Base-by-base conservation (phyloP, 495 filamentous ascomycete species). In the Hyphodiscus hymeniophilus region DNA sequence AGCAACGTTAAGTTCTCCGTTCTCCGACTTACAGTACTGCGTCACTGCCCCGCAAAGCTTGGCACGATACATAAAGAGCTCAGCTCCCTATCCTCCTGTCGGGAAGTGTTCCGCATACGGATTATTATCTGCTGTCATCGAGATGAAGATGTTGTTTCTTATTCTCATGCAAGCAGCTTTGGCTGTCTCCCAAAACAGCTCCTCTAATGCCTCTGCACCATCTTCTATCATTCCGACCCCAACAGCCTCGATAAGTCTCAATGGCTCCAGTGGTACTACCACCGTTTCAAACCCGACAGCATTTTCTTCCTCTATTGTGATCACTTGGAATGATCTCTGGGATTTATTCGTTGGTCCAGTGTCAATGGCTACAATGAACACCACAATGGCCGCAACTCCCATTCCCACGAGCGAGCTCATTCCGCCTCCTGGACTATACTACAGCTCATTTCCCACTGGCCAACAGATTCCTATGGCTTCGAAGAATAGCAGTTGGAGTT, bases 401-500 rank as follows among this genome's bases (percentile, higher is more conserved):
- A 21, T 58, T 20, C 50, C 55, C 12, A 54, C 50, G 0, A 40
- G 24, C 22, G 55, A 58, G 23, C 38, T 58, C 7, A 45, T 58
- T 30, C 55, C 55, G 12, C 55, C 55, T 2, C 55, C 55, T 13
- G 16, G 15, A 28, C 46, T 58, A 8, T 47, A 43, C 38, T 53
- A 53, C 22, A 16, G 7, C 24, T 22, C 55, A 7, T 58, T 58
- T 33, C 50, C 55, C 7, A 39, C 26, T 8, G 55, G 55, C 3
- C 42, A 50, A 20, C 55, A 58, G 26, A 47, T 42, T 10, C 41
- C 55, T 8, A n/a, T 49, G 30, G 26, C 34, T 3, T 10, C 34
- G 7, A 54, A 48, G 21, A 58, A 58, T 40, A 24, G 40, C 18
- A 54, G 50, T 33, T 58, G 55, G 55, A 69, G 47, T 17, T 58